A percentile compares a stretch with the other conserved stretches of the same genome.
Evolutionary conservation across 306 rosid species (phyloP).

Genomic region (Rubus parviflorus): DNA sequence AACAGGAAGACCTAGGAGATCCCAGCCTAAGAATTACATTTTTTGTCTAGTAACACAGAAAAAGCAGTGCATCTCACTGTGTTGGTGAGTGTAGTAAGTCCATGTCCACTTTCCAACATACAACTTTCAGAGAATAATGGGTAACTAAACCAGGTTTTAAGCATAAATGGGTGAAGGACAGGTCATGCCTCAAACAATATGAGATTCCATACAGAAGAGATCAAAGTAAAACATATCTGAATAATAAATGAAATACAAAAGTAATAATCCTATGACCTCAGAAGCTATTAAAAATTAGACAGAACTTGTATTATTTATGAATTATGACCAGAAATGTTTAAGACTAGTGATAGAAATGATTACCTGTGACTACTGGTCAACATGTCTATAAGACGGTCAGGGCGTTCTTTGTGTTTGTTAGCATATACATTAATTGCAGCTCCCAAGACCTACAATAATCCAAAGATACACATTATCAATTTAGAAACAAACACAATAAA

Average conservation of each 20-base stretch:
- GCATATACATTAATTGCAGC: constrained; percentile 98
- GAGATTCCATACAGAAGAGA: neutral
- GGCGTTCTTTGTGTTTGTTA: constrained; percentile 97
- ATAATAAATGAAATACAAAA: neutral
- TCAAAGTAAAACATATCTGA: neutral
- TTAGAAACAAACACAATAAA: constrained; percentile 1
- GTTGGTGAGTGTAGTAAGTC: neutral
- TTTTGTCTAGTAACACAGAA: neutral
- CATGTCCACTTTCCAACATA: neutral
- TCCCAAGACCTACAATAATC: constrained; percentile 75
- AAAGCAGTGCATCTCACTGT: neutral
- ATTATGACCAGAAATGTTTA: neutral
- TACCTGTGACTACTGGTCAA: constrained; percentile 97
- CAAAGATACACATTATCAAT: constrained; percentile 18
- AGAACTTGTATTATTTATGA: neutral
- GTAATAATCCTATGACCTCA: neutral
- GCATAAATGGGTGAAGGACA: neutral
- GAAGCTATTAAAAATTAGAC: neutral
- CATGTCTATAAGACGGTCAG: constrained; percentile 98
- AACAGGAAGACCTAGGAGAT: neutral
- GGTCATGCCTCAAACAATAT: neutral
- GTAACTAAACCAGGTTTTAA: neutral
- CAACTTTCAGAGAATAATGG: neutral
- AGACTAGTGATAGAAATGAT: constrained; percentile 1
- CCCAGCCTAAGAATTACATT: neutral